phyloP scores from a whole-genome alignment of 805 yeast genomes.

The Pichia deserticola region DNA sequence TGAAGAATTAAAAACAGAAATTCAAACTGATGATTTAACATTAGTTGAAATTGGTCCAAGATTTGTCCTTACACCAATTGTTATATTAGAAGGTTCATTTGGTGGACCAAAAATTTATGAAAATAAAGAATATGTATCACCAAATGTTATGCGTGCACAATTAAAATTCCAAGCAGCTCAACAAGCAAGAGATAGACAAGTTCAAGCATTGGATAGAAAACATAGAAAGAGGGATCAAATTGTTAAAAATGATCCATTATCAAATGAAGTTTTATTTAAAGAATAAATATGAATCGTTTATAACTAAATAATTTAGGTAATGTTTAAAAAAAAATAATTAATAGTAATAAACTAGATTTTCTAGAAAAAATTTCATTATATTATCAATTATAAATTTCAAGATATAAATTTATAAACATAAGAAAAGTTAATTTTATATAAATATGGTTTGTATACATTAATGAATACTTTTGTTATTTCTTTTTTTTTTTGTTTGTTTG shows the following conservation, averaged over 20 bases:
- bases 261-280: conserved; percentile 70
- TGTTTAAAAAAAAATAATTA: too few species aligned
- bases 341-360: too few species aligned
- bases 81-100: conserved; percentile 91
- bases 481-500: too few species aligned
- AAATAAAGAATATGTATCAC: conserved; percentile 93
- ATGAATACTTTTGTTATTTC: too few species aligned
- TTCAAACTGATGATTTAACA: conserved; percentile 50
- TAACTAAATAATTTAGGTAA: too few species aligned
- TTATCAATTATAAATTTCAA: too few species aligned
- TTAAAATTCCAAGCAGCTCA: conserved; percentile 69
- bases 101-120: conserved; percentile 98
- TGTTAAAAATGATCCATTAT: conserved; percentile 72
- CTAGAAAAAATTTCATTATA: too few species aligned
- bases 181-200: conserved; percentile 70
- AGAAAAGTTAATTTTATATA: too few species aligned
- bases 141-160: conserved; percentile 92
- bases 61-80: conserved; percentile 84
- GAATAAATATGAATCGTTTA: conserved; percentile 8
- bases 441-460: too few species aligned
- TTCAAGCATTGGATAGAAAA: conserved; percentile 71
- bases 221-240: conserved; percentile 68
- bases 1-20: conserved; percentile 8
- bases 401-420: too few species aligned
- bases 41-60: conserved; percentile 96